Base-by-base conservation (phyloP, 768 basidiomycete genomes). In the Boletus vermiculosoides region DNA sequence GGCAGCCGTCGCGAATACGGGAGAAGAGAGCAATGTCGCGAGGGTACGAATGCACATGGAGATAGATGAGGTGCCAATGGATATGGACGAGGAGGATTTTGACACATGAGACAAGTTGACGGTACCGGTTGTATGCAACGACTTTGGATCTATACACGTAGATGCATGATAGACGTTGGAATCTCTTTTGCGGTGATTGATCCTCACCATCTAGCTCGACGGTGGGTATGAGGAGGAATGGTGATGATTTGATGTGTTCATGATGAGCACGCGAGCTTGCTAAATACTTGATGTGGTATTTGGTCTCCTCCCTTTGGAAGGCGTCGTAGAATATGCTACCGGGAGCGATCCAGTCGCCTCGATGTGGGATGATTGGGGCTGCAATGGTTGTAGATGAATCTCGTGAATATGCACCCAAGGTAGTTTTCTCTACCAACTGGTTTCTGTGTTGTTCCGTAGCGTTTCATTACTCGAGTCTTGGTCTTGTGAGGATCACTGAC, bases 21-120 rank as follows among this genome's bases (percentile, higher is more conserved):
- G 50, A n/a, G 42, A 15, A 16, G 34, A 18, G 22, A 4, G 23
- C 12, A 50, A 9, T 37, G 25, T 22, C 2, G 34, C 47, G 10
- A 54, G 39, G 40, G 28, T 53, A 37, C 50, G 23, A 1, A 40
- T 56, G 53, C 41, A 45, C 9, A 11, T 60, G 44, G 45, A 36
- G 16, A 30, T 45, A 10, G 54, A 52, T 1, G 44, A 49, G 25
- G 39, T 2, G 31, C 30, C 6, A 20, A 23, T 12, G 40, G 22
- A 16, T 18, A 30, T 12, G 31, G 54, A 61, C 13, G 58, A 28
- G n/a, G 57, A 4, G 13, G 52, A 52, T 15, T 18, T 11, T 46
- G 41, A 33, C 7, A 15, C 2, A 28, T n/a, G 25, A 39, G 20
- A 22, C 15, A 22, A 34, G 16, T 11, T 11, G 12, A 18, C 23